Percentiles rank a stretch among this genome's conserved stretches.
Evolutionary conservation across 2,329 filamentous ascomycete genomes (phyloP).

Genomic region (Lecanosticta acicola): DNA sequence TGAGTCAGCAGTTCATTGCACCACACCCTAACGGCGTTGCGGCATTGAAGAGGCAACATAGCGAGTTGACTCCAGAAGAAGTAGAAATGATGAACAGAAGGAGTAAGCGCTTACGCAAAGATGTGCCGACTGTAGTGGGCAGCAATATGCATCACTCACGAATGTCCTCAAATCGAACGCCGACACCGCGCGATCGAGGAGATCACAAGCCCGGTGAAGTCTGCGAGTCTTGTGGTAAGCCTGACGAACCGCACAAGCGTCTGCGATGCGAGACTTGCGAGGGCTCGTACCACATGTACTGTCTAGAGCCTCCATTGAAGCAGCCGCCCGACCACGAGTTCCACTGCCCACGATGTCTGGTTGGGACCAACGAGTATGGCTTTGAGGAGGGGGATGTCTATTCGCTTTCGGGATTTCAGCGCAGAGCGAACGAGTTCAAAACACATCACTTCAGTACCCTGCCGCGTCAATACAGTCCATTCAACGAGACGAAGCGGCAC

Average conservation of each 20-base stretch:
- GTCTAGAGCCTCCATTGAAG: slow-evolving; percentile 79
- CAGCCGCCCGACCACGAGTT: slow-evolving; percentile 80
- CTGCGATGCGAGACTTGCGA: slow-evolving; percentile 90
- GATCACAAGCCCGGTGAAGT: slow-evolving; percentile 56
- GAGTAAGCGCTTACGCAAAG: slow-evolving; percentile 88
- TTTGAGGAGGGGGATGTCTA: slow-evolving; percentile 97
- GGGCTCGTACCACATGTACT: slow-evolving; percentile 77
- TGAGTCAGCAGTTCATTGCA: slow-evolving; percentile 18
- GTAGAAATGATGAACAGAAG: slow-evolving; percentile 53
- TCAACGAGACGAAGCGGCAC: slow-evolving; percentile 71
- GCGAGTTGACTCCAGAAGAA: slow-evolving; percentile 36
- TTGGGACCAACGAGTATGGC: slow-evolving; percentile 92
- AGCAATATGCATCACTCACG: slow-evolving; percentile 96
- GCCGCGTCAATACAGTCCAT: slow-evolving; percentile 59
- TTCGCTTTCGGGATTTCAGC: slow-evolving; percentile 90
- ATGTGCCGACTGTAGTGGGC: slow-evolving; percentile 78
- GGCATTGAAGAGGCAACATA: slow-evolving; percentile 66
- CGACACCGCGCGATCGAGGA: slow-evolving; percentile 50
- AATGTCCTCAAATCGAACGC: slow-evolving; percentile 65
- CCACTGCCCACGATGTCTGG: slow-evolving; percentile 92
- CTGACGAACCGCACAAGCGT: slow-evolving; percentile 64
- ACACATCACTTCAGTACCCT: slow-evolving; percentile 79
- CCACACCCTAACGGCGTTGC: slow-evolving; percentile 24
- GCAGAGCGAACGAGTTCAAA: slow-evolving; percentile 93
- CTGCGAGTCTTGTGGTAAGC: slow-evolving; percentile 81